Conservation (phyloP, 83 land plant species). For the Diphasiastrum complanatum region DNA sequence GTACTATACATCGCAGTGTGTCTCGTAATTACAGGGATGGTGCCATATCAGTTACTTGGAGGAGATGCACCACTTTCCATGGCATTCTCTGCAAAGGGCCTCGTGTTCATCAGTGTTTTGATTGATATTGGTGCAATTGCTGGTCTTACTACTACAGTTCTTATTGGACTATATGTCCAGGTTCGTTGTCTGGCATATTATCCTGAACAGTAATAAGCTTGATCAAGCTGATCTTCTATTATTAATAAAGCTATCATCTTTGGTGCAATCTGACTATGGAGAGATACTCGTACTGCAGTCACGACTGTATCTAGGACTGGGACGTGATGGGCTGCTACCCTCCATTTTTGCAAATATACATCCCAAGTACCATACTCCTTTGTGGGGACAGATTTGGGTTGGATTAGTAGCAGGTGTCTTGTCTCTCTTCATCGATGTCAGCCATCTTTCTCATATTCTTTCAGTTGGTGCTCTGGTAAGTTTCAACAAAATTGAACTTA, state of each 20-base stretch:
- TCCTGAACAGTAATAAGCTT: no score
- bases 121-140: slow-evolving; percentile 89
- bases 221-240: no score
- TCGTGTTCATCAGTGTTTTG: slow-evolving; percentile 54
- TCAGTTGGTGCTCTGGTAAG: slow-evolving; percentile 92
- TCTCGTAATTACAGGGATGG: slow-evolving; percentile 94
- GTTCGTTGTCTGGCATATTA: slow-evolving; percentile 32
- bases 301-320: slow-evolving; percentile 87
- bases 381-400: slow-evolving; percentile 83
- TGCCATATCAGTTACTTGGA: slow-evolving; percentile 66
- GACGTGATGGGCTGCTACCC: slow-evolving; percentile 91
- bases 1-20: slow-evolving; percentile 76
- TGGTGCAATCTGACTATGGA: no score
- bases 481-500: background rate
- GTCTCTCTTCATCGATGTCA: slow-evolving; percentile 73
- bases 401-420: slow-evolving; percentile 72
- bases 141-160: slow-evolving; percentile 89
- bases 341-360: slow-evolving; percentile 71
- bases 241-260: no score
- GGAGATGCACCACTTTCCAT: slow-evolving; percentile 87
- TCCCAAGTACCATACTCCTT: slow-evolving; percentile 63
- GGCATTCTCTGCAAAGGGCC: slow-evolving; percentile 63
- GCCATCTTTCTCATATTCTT: slow-evolving; percentile 77
- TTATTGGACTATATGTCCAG: slow-evolving; percentile 97
- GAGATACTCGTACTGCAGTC: no score